Evolutionary conservation across 2,329 filamentous ascomycete genomes (phyloP), one percentile per base, ranked within the genome.

Genomic region (Aphanoascus verrucosus): DNA sequence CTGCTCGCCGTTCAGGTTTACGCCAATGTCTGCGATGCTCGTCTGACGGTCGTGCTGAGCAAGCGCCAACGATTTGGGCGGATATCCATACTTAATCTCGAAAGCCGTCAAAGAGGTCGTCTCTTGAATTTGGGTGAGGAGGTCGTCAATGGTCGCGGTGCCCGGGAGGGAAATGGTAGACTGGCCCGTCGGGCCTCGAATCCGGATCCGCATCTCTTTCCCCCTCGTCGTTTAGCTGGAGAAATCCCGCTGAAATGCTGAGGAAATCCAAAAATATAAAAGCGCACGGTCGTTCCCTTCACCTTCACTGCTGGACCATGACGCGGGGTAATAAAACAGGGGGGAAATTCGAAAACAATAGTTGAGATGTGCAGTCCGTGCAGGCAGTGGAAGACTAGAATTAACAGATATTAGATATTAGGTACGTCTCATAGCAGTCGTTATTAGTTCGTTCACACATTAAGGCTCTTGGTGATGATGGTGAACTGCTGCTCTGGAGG

Each of bases 31-130:
- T 31, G 65, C 74, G 62, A 79, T 77, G 58, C 62, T 71, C 57
- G 71, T 77, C 32, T 66, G 67, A 63, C 59, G 69, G 17, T 79
- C 74, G 31, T 77, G 76, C 40, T 72, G 65, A 37, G 79, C 75
- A 8, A 84, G 72, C 35, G 81, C 75, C 14, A 97, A 76, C 0
- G 81, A 74, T 63, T 84, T 82, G 37, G 69, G 61, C 20, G 91
- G 91, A 62, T 86, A 94, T 35, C 88, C 88, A 69, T 85, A 88
- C 74, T 93, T 95, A 57, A 94, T 73, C 42, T 85, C 80, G 63
- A 91, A 89, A 12, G 75, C 74, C 5, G 74, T 63, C 14, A 91
- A 74, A 3, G 79, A 79, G 1, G 86, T 87, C 62, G 81, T 79
- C 48, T 78, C 71, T 49, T 75, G 76, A 62, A 76, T 73, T 46